Base-by-base conservation (phyloP, 495 filamentous ascomycete genomes). In the Xylaria nigripes region DNA sequence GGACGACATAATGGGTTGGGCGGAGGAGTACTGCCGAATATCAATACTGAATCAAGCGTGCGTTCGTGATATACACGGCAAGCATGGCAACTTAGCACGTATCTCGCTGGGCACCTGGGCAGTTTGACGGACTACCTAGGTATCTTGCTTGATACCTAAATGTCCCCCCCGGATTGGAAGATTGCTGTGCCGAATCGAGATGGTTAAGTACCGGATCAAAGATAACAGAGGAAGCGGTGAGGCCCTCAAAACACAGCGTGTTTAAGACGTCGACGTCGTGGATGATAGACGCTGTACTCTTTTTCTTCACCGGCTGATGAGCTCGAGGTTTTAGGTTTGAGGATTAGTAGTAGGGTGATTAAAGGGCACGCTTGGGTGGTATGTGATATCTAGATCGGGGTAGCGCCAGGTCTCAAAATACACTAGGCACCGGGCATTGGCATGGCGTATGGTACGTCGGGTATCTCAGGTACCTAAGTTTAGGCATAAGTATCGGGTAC, bases 1-100 rank as follows among this genome's bases (percentile, higher is more conserved):
- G 9, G 68, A 62, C 58, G 76, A 77, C 76, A 80, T 78, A 56
- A 43, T 63, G 55, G 29, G 54, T 27, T n/a, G 30, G 15, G 42
- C 25, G 53, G 40, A 19, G n/a, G 18, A 19, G 29, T 13, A 27
- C 25, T 36, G 46, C 50, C 27, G 29, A 46, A 27, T 55, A 50
- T 27, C 53, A 30, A 55, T 55, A 40, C 10, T 55, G 25, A 38
- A 29, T 38, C 24, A 43, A 23, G 53, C 40, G 45, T 45, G 30
- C 24, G 53, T 55, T 13, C 16, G 43, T 16, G 24, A 27, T 44
- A 27, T 55, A 46, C 46, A 22, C 53, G 40, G 23, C 45, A 45
- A 49, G 45, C 53, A 55, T 55, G 45, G 27, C 53, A 55, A 25
- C 45, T 45, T n/a, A 36, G 32, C 21, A 40, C 4, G 9, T 16